Percentiles rank a stretch among this genome's conserved stretches.
These are phyloP conservation scores for Amphichorda felina DNA, from an alignment of 2,329 filamentous ascomycete genomes.

Conservation along the genomic window DNA sequence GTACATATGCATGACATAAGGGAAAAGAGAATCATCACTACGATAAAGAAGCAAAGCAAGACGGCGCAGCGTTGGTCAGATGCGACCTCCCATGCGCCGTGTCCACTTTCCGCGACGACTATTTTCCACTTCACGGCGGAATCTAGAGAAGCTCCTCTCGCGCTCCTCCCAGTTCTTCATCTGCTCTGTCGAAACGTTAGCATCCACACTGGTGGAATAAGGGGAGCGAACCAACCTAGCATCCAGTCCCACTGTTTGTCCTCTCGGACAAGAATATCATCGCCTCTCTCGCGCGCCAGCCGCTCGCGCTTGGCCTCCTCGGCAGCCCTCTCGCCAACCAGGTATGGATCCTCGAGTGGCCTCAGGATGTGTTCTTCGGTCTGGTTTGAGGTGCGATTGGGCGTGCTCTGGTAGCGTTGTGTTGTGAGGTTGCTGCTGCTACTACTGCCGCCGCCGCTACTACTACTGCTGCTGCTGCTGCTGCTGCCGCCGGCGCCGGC, in stretches of 20 bases:
- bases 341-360: conserved; percentile 49
- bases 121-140: conserved; percentile 24
- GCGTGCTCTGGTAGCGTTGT: background rate
- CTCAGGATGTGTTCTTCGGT: conserved; percentile 1
- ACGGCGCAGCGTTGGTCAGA: conserved; percentile 3
- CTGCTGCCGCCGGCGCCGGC: conserved; percentile 11
- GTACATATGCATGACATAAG: background rate
- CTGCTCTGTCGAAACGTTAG: conserved; percentile 23
- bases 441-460: conserved; percentile 4
- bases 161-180: conserved; percentile 38
- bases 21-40: conserved; percentile 2
- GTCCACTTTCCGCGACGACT: conserved; percentile 23
- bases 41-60: background rate
- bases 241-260: conserved; percentile 51
- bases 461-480: conserved; percentile 3
- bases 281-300: conserved; percentile 40
- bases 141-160: conserved; percentile 33
- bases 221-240: conserved; percentile 30
- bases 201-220: conserved; percentile 1
- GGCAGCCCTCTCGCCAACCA: conserved; percentile 56
- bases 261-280: conserved; percentile 42
- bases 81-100: conserved; percentile 24
- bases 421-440: conserved; percentile 1
- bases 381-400: background rate
- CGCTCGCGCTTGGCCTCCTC: conserved; percentile 42